Percentiles rank a stretch among this genome's conserved stretches.
phyloP scores from a whole-genome alignment of 2,329 filamentous ascomycete species.

The Pseudogymnoascus sp. region DNA sequence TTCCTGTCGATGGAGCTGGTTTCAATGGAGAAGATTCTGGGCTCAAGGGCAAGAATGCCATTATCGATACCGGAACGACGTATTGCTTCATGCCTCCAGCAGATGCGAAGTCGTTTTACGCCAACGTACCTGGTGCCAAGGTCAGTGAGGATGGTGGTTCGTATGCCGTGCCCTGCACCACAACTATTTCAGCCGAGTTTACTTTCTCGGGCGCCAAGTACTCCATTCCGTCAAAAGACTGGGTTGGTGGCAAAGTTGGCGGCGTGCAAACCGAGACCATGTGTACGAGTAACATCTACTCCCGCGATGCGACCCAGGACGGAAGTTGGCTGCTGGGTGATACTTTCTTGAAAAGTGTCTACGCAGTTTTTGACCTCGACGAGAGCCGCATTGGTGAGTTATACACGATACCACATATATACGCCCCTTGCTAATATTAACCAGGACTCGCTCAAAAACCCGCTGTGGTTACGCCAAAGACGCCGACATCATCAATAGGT shows the following conservation, averaged over 20 bases:
- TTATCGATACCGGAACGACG: slow-evolving; percentile 78
- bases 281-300: slow-evolving; percentile 68
- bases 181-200: slow-evolving; percentile 51
- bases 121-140: slow-evolving; percentile 49
- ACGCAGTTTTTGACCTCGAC: slow-evolving; percentile 75
- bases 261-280: slow-evolving; percentile 26
- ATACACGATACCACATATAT: background rate
- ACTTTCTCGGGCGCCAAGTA: slow-evolving; percentile 62
- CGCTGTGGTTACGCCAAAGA: slow-evolving; percentile 11
- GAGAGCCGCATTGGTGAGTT: slow-evolving; percentile 51
- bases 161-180: slow-evolving; percentile 67
- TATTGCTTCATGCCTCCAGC: slow-evolving; percentile 64
- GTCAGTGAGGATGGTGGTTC: slow-evolving; percentile 49
- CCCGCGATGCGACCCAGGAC: slow-evolving; percentile 54
- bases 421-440: slow-evolving; percentile 10
- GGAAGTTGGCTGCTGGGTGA: slow-evolving; percentile 73
- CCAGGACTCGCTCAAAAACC: slow-evolving; percentile 19
- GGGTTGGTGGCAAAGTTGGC: slow-evolving; percentile 42
- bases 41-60: slow-evolving; percentile 46
- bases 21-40: slow-evolving; percentile 49
- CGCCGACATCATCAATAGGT: slow-evolving; percentile 12
- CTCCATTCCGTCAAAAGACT: slow-evolving; percentile 61
- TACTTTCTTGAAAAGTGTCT: slow-evolving; percentile 84
- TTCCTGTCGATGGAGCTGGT: slow-evolving; percentile 57
- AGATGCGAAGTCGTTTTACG: slow-evolving; percentile 61